phyloP scores from a whole-genome alignment of 2,329 filamentous ascomycete species.

The Dendrostoma leiphaemia region DNA sequence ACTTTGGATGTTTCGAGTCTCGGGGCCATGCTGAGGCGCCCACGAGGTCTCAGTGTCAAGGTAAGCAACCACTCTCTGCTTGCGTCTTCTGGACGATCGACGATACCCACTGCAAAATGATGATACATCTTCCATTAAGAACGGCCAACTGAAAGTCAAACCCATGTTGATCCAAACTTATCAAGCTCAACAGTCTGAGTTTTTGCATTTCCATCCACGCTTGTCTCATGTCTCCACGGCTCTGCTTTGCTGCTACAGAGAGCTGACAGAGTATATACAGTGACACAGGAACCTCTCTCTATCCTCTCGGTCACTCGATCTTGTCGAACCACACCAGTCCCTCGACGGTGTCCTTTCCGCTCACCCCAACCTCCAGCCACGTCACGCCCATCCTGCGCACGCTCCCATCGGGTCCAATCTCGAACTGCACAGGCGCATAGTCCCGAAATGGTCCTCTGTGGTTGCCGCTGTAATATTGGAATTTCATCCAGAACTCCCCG shows the following conservation, averaged over 20 bases:
- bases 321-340: slow-evolving; percentile 30
- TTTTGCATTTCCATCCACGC: not conserved
- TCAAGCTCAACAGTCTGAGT: slow-evolving; percentile 67
- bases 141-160: slow-evolving; percentile 25
- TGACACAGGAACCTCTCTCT: not conserved
- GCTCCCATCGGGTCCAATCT: slow-evolving; percentile 27
- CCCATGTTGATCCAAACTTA: slow-evolving; percentile 33
- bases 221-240: not conserved
- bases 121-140: slow-evolving; percentile 22
- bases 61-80: not conserved
- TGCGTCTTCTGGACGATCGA: no score
- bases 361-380: slow-evolving; percentile 22
- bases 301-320: slow-evolving; percentile 8
- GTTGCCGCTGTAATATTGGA: slow-evolving; percentile 23
- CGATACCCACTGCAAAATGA: slow-evolving; percentile 19
- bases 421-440: slow-evolving; percentile 31
- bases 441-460: slow-evolving; percentile 24
- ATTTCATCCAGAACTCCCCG: slow-evolving; percentile 34
- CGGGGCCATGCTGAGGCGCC: not conserved
- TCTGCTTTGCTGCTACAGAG: not conserved
- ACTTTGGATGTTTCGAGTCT: not conserved
- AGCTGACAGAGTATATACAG: slow-evolving; percentile 12
- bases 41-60: not conserved
- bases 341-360: slow-evolving; percentile 27
- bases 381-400: slow-evolving; percentile 30